phyloP scores from a whole-genome alignment of 495 filamentous ascomycete genomes.

The Melanomma pulvis-pyrius region DNA sequence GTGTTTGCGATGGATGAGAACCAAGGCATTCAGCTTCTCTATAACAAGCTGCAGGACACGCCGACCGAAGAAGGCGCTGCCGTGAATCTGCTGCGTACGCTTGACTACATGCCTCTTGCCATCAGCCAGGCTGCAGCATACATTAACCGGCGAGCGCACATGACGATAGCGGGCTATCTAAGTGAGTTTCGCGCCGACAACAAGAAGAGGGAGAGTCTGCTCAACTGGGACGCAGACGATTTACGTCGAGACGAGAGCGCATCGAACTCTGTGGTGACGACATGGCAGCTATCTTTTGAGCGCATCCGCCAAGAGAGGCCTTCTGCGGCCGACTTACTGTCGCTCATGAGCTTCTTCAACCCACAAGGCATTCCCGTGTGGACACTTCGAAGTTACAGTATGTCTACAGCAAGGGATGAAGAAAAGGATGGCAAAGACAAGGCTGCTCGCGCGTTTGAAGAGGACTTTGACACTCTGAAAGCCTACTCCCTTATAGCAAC shows the following conservation, averaged over 20 bases:
- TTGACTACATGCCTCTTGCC: constrained; percentile 29
- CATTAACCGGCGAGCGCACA: constrained; percentile 24
- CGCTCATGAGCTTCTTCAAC: constrained; percentile 40
- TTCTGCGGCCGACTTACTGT: background rate
- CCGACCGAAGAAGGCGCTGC: constrained; percentile 4
- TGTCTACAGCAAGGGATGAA: background rate
- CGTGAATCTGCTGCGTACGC: constrained; percentile 13
- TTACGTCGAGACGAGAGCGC: constrained; percentile 48
- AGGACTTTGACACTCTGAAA: constrained; percentile 3
- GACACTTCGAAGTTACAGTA: constrained; percentile 19
- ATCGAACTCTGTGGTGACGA: constrained; percentile 42
- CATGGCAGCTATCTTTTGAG: no score
- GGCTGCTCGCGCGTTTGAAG: constrained; percentile 7
- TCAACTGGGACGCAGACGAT: constrained; percentile 45
- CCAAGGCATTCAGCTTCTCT: constrained; percentile 46
- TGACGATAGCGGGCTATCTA: constrained; percentile 45
- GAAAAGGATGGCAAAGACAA: background rate
- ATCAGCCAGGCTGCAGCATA: constrained; percentile 26
- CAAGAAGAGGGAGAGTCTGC: constrained; percentile 44
- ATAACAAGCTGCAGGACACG: constrained; percentile 47
- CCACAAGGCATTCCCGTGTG: constrained; percentile 35
- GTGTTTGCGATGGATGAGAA: constrained; percentile 44
- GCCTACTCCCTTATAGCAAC: constrained; percentile 33
- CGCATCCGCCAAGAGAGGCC: no score
- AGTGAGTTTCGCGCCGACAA: constrained; percentile 46